Evolutionary conservation across 352 stramenopile genomes (phyloP), one percentile per base, ranked within the genome.

Genomic region (Globisporangium parvum): DNA sequence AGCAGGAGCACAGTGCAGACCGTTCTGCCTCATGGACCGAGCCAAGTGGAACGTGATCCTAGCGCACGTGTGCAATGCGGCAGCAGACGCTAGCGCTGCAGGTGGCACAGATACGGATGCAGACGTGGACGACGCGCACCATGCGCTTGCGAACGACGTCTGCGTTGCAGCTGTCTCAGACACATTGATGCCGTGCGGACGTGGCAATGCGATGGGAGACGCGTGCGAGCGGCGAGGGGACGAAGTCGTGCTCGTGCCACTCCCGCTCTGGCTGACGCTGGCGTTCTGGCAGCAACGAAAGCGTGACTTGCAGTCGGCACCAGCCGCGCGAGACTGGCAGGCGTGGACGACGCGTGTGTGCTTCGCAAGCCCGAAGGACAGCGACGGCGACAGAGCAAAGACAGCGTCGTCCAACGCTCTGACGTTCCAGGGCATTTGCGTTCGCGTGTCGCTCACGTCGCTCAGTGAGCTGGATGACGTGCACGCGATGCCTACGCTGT

Each of bases 181-280:
- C 31, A 2, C 31, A 8, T 37, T 11, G 31, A 11, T 8, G 31
- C 31, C 8, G 31, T 37, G 31, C 31, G 31, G 11, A 11, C 31
- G 31, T 40, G 18, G 18, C 39, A 12, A n/a, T 45, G 15, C 0
- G 12, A 6, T 20, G 6, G 39, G 9, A 2, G 15, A 21, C 20
- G 39, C 39, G 1, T 21, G 39, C 6, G 39, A 45, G 39, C 18
- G 6, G 1, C 41, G 41, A 1, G n/a, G 12, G n/a, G 55, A 53
- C n/a, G 51, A 53, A 0, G 18, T 57, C 12, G 59, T 65, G 9
- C 49, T 67, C 10, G 41, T 67, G 12, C 63, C 63, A 26, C 41
- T 65, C 2, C 41, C n/a, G 3, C 11, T 67, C 6, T 70, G 63
- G 63, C 8, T 60, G 12, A 53, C 46, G 21, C 28, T 70, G 8